Base-by-base conservation (phyloP, 179 eudicot genomes). In the Drosera spatulata region DNA sequence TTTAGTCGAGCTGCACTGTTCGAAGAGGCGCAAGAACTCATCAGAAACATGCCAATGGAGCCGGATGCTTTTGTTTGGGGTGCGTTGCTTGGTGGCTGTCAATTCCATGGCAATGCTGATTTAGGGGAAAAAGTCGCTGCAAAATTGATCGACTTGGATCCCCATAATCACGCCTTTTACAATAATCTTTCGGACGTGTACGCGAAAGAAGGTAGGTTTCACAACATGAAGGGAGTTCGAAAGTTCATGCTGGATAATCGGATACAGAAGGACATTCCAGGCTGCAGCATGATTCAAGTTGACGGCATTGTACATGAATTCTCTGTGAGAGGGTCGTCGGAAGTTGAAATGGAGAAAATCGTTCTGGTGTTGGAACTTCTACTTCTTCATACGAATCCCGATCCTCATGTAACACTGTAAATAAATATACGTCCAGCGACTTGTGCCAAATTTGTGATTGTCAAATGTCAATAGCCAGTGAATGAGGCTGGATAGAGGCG, bases 41-140 rank as follows among this genome's bases (percentile, higher is more conserved):
- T 83, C 4, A 50, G 62, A n/a, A 66, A 60, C 65, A 83, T 83
- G 85, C 76, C 75, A 8, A 66, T 77, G 78, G 56, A 66, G 55
- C 79, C 85, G 42, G 71, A 72, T 67, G 73, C 61, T 54, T 74
- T 51, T 42, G 80, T 79, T 10, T 79, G 80, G 78, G 73, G 78
- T 49, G 73, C 79, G 50, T 46, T 74, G 39, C 66, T 77, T 7
- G 77, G 66, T 15, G 79, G 70, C 39, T 77, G 73, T 63, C 79
- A 79, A 68, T 48, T 78, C 65, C 79, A 78, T 69, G 75, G 73
- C 55, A 56, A 74, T 61, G 65, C 68, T 37, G 71, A 76, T 56
- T 43, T 83, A 56, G 88, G 85, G 54, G 85, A 80, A 78, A 75
- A 63, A 53, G 80, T 78, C 56, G 83, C 85, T 55, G 15, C 54